A percentile compares a stretch with the other conserved stretches of the same genome.
Conservation (phyloP, 371 early-diverging fungal species). For the Lichtheimia ramosa region DNA sequence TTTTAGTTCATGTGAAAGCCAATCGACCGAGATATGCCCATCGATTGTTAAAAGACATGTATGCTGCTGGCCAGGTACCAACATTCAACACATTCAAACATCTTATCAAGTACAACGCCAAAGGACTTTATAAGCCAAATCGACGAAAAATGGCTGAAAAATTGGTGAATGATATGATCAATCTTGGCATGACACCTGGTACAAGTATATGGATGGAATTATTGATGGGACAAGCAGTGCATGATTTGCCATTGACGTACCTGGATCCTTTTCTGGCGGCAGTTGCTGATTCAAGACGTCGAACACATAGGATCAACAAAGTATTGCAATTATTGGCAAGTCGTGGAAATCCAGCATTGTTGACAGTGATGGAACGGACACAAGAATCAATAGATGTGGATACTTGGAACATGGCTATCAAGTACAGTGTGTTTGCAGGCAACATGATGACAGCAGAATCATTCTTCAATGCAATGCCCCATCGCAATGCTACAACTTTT, state of each 20-base stretch:
- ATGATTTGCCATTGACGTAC: neutral
- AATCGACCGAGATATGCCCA: conserved; percentile 11
- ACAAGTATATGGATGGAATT: conserved; percentile 13
- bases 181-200: conserved; percentile 9
- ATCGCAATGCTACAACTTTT: conserved; percentile 2
- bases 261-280: conserved; percentile 5
- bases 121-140: conserved; percentile 5
- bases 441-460: conserved; percentile 10
- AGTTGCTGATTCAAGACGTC: conserved; percentile 1
- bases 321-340: conserved; percentile 11
- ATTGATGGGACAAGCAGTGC: conserved; percentile 9
- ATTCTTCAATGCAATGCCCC: conserved; percentile 2
- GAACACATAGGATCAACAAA: conserved; percentile 2
- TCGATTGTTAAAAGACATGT: conserved; percentile 7
- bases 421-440: conserved; percentile 6
- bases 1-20: conserved; percentile 5
- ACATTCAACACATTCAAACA: conserved; percentile 8
- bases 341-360: conserved; percentile 10
- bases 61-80: conserved; percentile 10
- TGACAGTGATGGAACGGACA: neutral
- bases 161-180: conserved; percentile 14
- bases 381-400: conserved; percentile 1
- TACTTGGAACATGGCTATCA: conserved; percentile 13
- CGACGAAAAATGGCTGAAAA: conserved; percentile 5
- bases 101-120: conserved; percentile 12